Conservation (phyloP, 2,329 filamentous ascomycete species). For the Neopestalotiopsis sp. region DNA sequence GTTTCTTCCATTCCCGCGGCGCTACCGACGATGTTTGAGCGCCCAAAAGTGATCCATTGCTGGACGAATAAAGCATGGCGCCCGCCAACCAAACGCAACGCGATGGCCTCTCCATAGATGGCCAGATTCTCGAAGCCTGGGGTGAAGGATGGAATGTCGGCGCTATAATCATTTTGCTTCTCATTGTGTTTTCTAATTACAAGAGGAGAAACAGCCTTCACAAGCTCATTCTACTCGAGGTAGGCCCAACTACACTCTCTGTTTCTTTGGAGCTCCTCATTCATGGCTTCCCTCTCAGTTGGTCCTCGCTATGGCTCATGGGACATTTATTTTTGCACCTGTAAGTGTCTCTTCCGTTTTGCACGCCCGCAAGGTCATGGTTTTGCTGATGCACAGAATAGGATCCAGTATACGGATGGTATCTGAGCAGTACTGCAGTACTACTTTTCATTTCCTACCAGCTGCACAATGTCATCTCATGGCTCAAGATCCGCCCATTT, state of each 20-base stretch:
- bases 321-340: conserved; percentile 9
- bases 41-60: neutral
- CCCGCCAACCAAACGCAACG: neutral
- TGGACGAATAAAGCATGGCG: neutral
- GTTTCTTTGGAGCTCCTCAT: neutral
- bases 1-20: neutral
- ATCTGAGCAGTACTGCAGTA: conserved; percentile 64
- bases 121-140: conserved; percentile 5
- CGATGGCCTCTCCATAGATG: neutral
- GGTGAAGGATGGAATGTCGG: conserved; percentile 36
- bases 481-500: conserved; percentile 71
- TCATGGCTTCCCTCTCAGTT: conserved; percentile 9
- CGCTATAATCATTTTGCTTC: conserved; percentile 52
- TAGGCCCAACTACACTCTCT: conserved; percentile 26
- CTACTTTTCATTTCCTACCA: conserved; percentile 68
- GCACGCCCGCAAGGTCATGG: neutral
- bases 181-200: conserved; percentile 56
- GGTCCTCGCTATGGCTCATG: conserved; percentile 5
- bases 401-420: conserved; percentile 63
- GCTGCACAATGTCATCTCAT: conserved; percentile 70
- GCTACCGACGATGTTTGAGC: neutral
- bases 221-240: conserved; percentile 56
- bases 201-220: conserved; percentile 51
- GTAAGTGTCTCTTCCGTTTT: neutral
- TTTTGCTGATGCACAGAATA: conserved; percentile 32